Evolutionary conservation across 495 filamentous ascomycete species (phyloP).

Genomic region (Talaromyces proteolyticus): DNA sequence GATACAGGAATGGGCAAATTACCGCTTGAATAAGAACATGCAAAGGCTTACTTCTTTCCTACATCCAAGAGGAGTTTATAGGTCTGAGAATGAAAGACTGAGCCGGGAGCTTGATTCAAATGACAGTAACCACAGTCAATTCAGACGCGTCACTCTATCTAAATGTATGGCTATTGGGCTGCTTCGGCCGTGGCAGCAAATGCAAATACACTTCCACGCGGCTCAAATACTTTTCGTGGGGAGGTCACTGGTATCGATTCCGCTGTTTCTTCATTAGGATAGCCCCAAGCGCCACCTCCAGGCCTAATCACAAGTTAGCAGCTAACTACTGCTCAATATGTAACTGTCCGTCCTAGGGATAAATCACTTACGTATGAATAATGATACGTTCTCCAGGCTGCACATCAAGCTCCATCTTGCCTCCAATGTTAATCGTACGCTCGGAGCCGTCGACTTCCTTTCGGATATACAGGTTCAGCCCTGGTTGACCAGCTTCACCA

Average conservation of each 20-base stretch:
- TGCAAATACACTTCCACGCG: constrained; percentile 14
- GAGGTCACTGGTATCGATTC: neutral
- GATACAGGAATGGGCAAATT: too few relatives aligned
- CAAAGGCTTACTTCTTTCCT: too few relatives aligned
- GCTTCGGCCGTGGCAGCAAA: constrained; percentile 11
- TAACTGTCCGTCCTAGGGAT: too few relatives aligned
- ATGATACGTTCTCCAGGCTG: constrained; percentile 15
- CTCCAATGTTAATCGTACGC: constrained; percentile 17
- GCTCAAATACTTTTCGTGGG: constrained; percentile 5
- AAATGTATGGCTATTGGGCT: constrained; percentile 5
- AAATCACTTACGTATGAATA: constrained; percentile 15
- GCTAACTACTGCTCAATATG: too few relatives aligned
- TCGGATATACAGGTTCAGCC: constrained; percentile 16
- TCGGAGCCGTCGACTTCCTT: constrained; percentile 13
- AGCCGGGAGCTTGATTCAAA: too few relatives aligned
- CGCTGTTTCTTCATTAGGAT: neutral
- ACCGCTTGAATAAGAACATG: too few relatives aligned
- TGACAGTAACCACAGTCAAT: too few relatives aligned
- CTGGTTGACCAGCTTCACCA: constrained; percentile 56
- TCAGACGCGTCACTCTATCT: too few relatives aligned
- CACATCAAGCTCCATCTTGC: constrained; percentile 18
- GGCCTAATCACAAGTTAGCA: constrained; percentile 11
- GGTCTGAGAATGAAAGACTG: too few relatives aligned
- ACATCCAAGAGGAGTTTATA: too few relatives aligned
- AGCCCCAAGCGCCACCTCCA: constrained; percentile 19